phyloP scores from a whole-genome alignment of 257 asterid species.

The Sherardia arvensis region DNA sequence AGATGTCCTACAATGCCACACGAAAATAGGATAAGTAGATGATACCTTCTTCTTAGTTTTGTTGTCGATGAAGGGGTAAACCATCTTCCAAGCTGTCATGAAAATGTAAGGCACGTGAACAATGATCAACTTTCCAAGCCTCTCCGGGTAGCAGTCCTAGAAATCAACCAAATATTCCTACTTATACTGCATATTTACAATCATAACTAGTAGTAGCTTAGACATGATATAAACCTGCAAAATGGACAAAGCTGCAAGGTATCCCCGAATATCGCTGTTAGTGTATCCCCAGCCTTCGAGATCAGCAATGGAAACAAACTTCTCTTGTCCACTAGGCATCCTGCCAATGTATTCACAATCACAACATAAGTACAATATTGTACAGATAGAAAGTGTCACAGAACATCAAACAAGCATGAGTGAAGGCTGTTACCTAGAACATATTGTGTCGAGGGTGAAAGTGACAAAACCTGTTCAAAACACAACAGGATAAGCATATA shows the following conservation, averaged over 20 bases:
- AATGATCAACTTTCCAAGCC: slow-evolving; percentile 66
- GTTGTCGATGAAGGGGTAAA: slow-evolving; percentile 76
- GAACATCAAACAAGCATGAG: not conserved
- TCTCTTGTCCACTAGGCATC: slow-evolving; percentile 74
- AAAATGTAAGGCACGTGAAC: slow-evolving; percentile 69
- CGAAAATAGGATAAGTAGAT: not conserved
- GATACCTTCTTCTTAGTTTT: slow-evolving; percentile 77
- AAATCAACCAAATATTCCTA: not conserved
- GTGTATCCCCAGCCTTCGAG: slow-evolving; percentile 71
- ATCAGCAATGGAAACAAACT: slow-evolving; percentile 70
- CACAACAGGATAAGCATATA: too few species aligned
- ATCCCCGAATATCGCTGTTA: slow-evolving; percentile 68
- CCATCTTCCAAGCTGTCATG: slow-evolving; percentile 86
- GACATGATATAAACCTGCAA: slow-evolving; percentile 37
- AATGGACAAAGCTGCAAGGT: slow-evolving; percentile 63
- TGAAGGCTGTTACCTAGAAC: slow-evolving; percentile 51
- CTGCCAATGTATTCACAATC: slow-evolving; percentile 18
- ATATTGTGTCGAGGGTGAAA: slow-evolving; percentile 61
- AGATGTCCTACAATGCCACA: not conserved
- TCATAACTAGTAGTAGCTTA: not conserved
- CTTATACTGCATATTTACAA: not conserved
- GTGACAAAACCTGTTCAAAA: slow-evolving; percentile 60
- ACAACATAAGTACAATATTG: not conserved
- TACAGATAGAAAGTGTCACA: not conserved
- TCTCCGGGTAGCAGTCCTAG: slow-evolving; percentile 89